These are phyloP conservation scores for Sechiopsis laciniata DNA, from an alignment of 306 rosid species.

Conservation along the genomic window DNA sequence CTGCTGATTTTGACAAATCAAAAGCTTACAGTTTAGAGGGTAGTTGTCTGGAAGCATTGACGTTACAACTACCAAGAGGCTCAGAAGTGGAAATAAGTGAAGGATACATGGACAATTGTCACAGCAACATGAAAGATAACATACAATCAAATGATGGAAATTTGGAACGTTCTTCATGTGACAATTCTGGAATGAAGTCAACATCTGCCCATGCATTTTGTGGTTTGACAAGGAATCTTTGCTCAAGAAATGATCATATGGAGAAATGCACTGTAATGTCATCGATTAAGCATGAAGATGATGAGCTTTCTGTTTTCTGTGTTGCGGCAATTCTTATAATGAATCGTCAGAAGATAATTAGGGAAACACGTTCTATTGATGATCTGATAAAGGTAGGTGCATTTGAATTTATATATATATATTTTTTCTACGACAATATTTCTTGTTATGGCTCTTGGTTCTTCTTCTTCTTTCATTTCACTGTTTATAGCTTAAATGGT, in stretches of 20 bases:
- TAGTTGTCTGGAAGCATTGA: constrained; percentile 63
- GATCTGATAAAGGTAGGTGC: constrained; percentile 85
- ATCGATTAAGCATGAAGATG: constrained; percentile 51
- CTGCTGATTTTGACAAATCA: constrained; percentile 89
- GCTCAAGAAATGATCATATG: constrained; percentile 49
- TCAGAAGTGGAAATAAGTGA: constrained; percentile 38
- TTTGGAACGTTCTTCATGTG: constrained; percentile 33
- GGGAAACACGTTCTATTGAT: constrained; percentile 73
- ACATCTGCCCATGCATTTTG: constrained; percentile 53
- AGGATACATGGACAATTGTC: constrained; percentile 36
- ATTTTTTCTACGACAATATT: neutral
- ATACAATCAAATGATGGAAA: constrained; percentile 40
- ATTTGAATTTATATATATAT: constrained; percentile 12
- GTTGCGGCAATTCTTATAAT: constrained; percentile 78
- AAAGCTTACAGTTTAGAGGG: constrained; percentile 47
- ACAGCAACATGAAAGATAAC: constrained; percentile 34
- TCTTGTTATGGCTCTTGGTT: neutral
- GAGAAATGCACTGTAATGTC: constrained; percentile 44
- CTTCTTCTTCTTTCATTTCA: neutral
- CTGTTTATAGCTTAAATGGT: neutral
- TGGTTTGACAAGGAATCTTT: constrained; percentile 69
- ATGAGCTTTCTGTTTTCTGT: constrained; percentile 71
- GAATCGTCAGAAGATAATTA: constrained; percentile 74
- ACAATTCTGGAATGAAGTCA: constrained; percentile 40
- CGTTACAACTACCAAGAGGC: constrained; percentile 53